Evolutionary conservation across 2,329 filamentous ascomycete genomes (phyloP).

Genomic region (Didymosphaeria variabile): DNA sequence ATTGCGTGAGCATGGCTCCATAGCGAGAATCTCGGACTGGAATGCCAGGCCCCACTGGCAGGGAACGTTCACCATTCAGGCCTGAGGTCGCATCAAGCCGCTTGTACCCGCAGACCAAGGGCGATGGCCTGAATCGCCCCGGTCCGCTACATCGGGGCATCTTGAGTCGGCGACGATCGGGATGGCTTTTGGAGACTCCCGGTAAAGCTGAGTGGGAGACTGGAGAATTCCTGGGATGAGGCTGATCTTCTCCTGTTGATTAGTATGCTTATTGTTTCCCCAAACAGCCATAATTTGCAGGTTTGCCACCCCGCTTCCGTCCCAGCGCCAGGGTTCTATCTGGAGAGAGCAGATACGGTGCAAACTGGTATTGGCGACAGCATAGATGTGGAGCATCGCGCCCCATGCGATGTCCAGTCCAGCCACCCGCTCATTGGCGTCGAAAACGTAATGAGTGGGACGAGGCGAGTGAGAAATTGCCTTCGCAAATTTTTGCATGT

Average conservation of each 20-base stretch:
- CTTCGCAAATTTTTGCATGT: conserved; percentile 2
- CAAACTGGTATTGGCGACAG: not conserved
- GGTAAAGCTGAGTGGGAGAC: not conserved
- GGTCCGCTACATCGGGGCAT: not conserved
- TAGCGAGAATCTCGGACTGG: not conserved
- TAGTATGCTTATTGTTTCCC: not conserved
- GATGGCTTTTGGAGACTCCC: not conserved
- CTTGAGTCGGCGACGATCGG: conserved; percentile 1
- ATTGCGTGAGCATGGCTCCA: conserved; percentile 3
- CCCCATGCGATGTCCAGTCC: not conserved
- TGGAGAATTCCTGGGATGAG: not conserved
- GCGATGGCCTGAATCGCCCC: not conserved
- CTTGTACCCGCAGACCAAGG: conserved; percentile 1
- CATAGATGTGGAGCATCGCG: conserved; percentile 2
- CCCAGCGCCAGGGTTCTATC: not conserved
- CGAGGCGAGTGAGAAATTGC: conserved; percentile 5
- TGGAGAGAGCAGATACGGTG: not conserved
- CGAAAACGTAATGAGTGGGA: conserved; percentile 14
- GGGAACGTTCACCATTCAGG: not conserved
- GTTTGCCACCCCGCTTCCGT: conserved; percentile 4
- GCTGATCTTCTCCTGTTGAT: not conserved
- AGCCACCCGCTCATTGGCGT: not conserved
- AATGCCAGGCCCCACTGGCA: not conserved
- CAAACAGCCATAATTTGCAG: not conserved
- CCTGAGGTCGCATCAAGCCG: not conserved